Conservation (phyloP, 768 basidiomycete genomes). For the Suillus sp. region DNA sequence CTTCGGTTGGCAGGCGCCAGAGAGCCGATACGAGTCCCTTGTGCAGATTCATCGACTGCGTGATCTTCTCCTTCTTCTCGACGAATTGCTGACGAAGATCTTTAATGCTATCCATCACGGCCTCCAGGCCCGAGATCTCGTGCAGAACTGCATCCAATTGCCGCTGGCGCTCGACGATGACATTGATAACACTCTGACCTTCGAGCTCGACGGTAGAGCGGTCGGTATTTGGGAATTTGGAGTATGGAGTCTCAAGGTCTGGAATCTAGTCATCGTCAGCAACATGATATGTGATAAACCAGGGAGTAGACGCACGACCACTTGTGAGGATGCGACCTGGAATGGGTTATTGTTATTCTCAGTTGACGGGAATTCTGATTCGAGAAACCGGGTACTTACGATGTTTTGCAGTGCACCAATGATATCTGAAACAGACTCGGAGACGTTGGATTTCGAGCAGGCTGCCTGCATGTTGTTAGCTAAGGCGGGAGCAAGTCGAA, state of each 20-base stretch:
- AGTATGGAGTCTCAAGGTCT: slow-evolving; percentile 23
- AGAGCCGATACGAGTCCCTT: slow-evolving; percentile 34
- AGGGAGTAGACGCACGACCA: not conserved
- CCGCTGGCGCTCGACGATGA: slow-evolving; percentile 19
- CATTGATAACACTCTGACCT: slow-evolving; percentile 16
- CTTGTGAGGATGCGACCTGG: not conserved
- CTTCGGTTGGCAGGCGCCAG: slow-evolving; percentile 44
- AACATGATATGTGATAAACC: not conserved
- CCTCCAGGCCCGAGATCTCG: slow-evolving; percentile 19
- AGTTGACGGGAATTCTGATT: not conserved
- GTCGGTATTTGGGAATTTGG: slow-evolving; percentile 18
- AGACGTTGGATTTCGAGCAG: not conserved
- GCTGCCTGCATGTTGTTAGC: not conserved
- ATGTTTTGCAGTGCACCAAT: not conserved
- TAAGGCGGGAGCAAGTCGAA: not conserved
- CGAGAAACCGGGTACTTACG: not conserved
- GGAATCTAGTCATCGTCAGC: slow-evolving; percentile 14
- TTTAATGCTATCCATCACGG: slow-evolving; percentile 18
- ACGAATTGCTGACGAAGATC: slow-evolving; percentile 18
- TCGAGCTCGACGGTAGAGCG: slow-evolving; percentile 17
- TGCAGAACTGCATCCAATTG: slow-evolving; percentile 18
- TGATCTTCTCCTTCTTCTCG: slow-evolving; percentile 22
- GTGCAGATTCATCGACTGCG: slow-evolving; percentile 25
- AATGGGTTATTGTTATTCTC: not conserved
- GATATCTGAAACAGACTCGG: not conserved